Percentiles rank a stretch among this genome's conserved stretches.
Conservation (phyloP, 2,329 filamentous ascomycete species). For the Nemania sp. region DNA sequence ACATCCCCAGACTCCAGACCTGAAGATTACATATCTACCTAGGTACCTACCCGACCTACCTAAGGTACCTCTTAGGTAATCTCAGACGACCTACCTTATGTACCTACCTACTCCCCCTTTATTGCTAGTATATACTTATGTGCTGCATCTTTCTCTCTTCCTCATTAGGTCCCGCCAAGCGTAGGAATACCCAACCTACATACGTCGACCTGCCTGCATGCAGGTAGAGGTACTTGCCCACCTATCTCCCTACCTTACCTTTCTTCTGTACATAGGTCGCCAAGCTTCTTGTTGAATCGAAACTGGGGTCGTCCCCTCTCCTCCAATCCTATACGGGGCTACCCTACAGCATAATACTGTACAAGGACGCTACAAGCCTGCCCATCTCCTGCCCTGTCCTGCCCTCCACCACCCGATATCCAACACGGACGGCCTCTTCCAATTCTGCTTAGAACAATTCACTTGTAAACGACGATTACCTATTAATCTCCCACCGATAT, state of each 20-base stretch:
- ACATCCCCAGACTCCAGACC: not conserved
- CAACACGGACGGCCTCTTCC: slow-evolving; percentile 33
- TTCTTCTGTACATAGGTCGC: slow-evolving; percentile 19
- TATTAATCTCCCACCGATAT: slow-evolving; percentile 22
- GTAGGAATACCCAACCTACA: slow-evolving; percentile 17
- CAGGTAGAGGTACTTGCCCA: not conserved
- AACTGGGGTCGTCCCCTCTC: slow-evolving; percentile 37
- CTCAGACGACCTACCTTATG: not conserved
- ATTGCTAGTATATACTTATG: no score
- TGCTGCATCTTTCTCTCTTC: not conserved
- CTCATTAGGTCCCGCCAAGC: slow-evolving; percentile 2
- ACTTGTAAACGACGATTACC: slow-evolving; percentile 29
- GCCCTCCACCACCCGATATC: slow-evolving; percentile 34
- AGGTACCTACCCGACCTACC: not conserved
- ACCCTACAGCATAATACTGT: slow-evolving; percentile 29
- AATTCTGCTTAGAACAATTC: slow-evolving; percentile 31
- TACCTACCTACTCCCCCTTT: no score
- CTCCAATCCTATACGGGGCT: slow-evolving; percentile 25
- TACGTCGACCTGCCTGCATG: not conserved
- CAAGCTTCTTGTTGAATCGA: slow-evolving; percentile 14
- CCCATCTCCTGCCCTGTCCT: slow-evolving; percentile 33
- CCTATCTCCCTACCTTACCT: slow-evolving; percentile 4
- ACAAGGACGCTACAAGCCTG: slow-evolving; percentile 30
- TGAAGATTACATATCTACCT: slow-evolving; percentile 7
- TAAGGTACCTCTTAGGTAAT: not conserved